phyloP scores from a whole-genome alignment of 1,284 basidiomycete genomes.

The Marasmius tenuissimus region DNA sequence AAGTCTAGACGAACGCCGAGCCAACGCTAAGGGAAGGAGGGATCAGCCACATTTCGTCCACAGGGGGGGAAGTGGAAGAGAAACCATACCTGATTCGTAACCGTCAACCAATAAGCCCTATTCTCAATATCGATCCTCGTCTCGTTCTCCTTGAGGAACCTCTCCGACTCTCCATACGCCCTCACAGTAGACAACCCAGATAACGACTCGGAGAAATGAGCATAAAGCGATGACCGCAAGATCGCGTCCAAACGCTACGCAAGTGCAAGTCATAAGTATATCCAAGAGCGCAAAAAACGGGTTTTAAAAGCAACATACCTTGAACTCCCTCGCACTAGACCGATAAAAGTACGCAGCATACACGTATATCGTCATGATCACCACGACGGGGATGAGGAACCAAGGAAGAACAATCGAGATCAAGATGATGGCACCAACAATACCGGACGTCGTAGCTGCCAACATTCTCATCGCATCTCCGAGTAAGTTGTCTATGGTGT shows the following conservation, averaged over 20 bases:
- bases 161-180: constrained; percentile 73
- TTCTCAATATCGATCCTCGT: constrained; percentile 87
- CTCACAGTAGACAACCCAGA: constrained; percentile 85
- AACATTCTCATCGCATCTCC: constrained; percentile 82
- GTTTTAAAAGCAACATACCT: neutral
- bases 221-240: constrained; percentile 69
- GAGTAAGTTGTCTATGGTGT: constrained; percentile 82
- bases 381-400: constrained; percentile 76
- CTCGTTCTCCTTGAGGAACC: constrained; percentile 78
- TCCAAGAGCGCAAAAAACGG: too few relatives aligned
- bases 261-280: too few relatives aligned
- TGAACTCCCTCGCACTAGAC: constrained; percentile 81
- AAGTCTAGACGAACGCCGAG: constrained; percentile 87
- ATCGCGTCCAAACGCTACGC: constrained; percentile 48
- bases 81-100: constrained; percentile 65
- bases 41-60: neutral
- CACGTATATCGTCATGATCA: constrained; percentile 56
- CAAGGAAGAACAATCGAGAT: constrained; percentile 81
- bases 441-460: constrained; percentile 59
- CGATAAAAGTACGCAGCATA: constrained; percentile 84
- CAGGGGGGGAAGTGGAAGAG: constrained; percentile 7
- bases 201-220: constrained; percentile 88
- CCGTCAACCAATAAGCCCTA: constrained; percentile 58
- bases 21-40: constrained; percentile 62
- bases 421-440: constrained; percentile 76